phyloP scores from a whole-genome alignment of 257 asterid genomes.

The Leptodermis oblonga region DNA sequence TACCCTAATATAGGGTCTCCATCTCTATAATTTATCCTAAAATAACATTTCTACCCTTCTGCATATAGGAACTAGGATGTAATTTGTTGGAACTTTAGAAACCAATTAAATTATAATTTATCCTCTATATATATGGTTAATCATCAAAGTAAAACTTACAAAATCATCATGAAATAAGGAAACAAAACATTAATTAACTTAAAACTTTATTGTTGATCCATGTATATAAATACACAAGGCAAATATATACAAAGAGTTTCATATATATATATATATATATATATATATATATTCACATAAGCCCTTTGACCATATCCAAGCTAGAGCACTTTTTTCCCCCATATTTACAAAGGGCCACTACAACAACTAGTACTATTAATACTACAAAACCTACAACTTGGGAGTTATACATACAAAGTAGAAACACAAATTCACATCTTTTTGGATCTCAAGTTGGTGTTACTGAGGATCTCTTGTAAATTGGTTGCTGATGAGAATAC shows the following conservation, averaged over 20 bases:
- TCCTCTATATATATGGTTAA: too few relatives aligned
- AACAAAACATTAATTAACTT: not conserved
- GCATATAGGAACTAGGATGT: too few relatives aligned
- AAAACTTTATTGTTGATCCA: slow-evolving; percentile 10
- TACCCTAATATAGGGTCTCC: too few relatives aligned
- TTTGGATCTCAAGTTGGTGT: not conserved
- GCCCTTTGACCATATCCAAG: slow-evolving; percentile 3
- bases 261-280: not conserved
- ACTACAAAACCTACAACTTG: not conserved
- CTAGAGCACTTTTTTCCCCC: not conserved
- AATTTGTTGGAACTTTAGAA: too few relatives aligned
- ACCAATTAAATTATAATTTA: too few relatives aligned
- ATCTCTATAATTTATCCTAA: too few relatives aligned
- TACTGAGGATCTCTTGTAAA: slow-evolving; percentile 17
- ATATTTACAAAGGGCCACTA: not conserved
- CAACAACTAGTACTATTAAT: not conserved
- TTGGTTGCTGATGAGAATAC: slow-evolving; percentile 32
- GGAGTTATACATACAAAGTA: not conserved
- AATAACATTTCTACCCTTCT: too few relatives aligned
- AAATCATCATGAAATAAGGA: too few relatives aligned
- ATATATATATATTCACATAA: slow-evolving; percentile 8
- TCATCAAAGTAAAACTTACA: too few relatives aligned
- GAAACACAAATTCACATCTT: too few relatives aligned
- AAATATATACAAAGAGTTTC: slow-evolving; percentile 14
- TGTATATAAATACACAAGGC: slow-evolving; percentile 6